A percentile compares a stretch with the other conserved stretches of the same genome.
Evolutionary conservation across 768 basidiomycete genomes (phyloP).

Genomic region (Hysterangium stoloniferum): DNA sequence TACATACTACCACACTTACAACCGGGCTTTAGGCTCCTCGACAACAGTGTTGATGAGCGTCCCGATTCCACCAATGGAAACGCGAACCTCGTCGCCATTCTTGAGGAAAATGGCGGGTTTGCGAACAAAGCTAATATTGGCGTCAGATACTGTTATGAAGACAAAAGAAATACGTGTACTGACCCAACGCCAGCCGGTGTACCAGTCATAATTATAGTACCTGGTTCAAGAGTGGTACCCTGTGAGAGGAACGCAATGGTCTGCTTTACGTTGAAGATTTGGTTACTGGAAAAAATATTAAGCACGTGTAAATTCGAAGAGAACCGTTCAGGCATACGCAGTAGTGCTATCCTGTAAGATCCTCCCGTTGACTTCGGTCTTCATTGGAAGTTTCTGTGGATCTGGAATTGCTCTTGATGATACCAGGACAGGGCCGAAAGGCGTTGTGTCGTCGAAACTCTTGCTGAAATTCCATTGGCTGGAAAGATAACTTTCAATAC

Average conservation of each 20-base stretch:
- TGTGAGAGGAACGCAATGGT: slow-evolving; percentile 78
- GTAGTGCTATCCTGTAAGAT: slow-evolving; percentile 71
- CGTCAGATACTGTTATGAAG: slow-evolving; percentile 45
- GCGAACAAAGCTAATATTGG: slow-evolving; percentile 72
- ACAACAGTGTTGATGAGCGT: slow-evolving; percentile 72
- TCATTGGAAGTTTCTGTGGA: slow-evolving; percentile 57
- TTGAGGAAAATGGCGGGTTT: slow-evolving; percentile 64
- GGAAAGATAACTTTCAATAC: background rate
- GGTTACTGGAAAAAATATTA: slow-evolving; percentile 41
- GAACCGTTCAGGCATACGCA: slow-evolving; percentile 41
- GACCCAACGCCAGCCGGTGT: slow-evolving; percentile 18
- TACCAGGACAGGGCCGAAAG: slow-evolving; percentile 77
- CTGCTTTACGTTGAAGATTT: slow-evolving; percentile 73
- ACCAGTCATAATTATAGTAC: slow-evolving; percentile 70
- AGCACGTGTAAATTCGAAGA: background rate
- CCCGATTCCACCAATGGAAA: slow-evolving; percentile 72
- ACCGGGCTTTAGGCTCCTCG: slow-evolving; percentile 43
- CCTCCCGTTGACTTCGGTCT: slow-evolving; percentile 57
- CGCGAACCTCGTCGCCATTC: slow-evolving; percentile 62
- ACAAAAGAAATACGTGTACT: background rate
- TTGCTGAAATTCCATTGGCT: slow-evolving; percentile 89
- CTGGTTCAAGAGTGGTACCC: slow-evolving; percentile 75
- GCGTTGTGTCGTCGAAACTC: slow-evolving; percentile 57
- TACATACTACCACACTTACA: background rate
- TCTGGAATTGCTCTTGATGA: slow-evolving; percentile 54